Base-by-base conservation (phyloP, 176 grass and related monocot species). In the Avena atlantica region DNA sequence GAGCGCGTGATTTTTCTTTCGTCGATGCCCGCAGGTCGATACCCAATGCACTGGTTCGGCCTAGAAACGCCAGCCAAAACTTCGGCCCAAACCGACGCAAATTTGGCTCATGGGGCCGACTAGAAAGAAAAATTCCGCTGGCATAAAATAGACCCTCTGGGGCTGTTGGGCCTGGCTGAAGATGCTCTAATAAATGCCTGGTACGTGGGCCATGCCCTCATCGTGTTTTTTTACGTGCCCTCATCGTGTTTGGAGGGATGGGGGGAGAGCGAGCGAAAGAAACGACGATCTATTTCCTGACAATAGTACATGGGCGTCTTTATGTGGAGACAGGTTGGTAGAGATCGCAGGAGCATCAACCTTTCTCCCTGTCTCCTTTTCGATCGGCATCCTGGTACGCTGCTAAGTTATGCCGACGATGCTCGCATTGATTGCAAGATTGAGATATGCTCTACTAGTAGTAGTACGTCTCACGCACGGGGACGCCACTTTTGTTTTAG, bases 321-420 rank as follows among this genome's bases (percentile, higher is more conserved):
- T 65, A 40, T 81, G 89, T 88, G 89, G 82, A 67, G 86, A 81
- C 86, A 85, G 86, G 89, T 77, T 88, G 86, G 89, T 91, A 81
- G 55, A 69, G 25, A 76, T 25, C 42, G 81, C 76, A 44, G 69
- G 9, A 20, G 29, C 74, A 79, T 79, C 64, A 62, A 21, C 15
- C 70, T 56, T 55, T 87, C 57, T 29, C 24, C 12, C 27, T 27
- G 45, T 51, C 4, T 74, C 51, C 58, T 19, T 69, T 52, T 25
- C 15, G 31, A 34, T 34, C 31, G 16, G 27, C 37, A 47, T 34
- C n/a, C 60, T 77, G 71, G 79, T 86, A 70, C 47, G 36, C 47
- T 72, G 55, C 65, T 25, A 67, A 49, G 56, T 65, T 77, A 56
- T 23, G 44, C 64, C 23, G 29, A 70, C 52, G 59, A 81, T 81